These are phyloP conservation scores for Suhomyces anneliseae DNA, from an alignment of 1,139 yeast species.

Conservation along the genomic window DNA sequence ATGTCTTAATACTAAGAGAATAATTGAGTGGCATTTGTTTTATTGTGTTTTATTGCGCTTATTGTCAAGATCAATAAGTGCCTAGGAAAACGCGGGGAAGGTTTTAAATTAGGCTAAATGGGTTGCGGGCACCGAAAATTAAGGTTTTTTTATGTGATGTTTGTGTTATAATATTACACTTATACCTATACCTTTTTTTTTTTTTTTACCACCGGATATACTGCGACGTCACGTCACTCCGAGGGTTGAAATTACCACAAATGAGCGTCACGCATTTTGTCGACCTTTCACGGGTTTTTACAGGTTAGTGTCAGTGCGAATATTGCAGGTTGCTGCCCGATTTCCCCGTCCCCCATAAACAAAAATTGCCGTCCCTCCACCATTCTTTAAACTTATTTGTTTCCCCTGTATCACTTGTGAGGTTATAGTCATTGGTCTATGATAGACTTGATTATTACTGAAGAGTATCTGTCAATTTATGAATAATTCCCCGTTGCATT, in stretches of 20 bases:
- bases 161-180: too few species aligned
- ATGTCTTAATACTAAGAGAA: not conserved
- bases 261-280: conserved; percentile 11
- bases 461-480: not conserved
- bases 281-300: conserved; percentile 2
- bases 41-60: not conserved
- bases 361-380: conserved; percentile 9
- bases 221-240: not conserved
- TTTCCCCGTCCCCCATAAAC: conserved; percentile 13
- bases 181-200: too few species aligned
- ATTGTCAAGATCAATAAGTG: conserved; percentile 7
- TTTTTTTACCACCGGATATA: conserved; percentile 1
- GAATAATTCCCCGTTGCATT: not conserved
- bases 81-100: conserved; percentile 6
- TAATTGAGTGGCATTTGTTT: not conserved
- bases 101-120: not conserved
- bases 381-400: not conserved
- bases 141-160: too few species aligned
- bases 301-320: conserved; percentile 6
- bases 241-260: not conserved
- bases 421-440: conserved; percentile 5
- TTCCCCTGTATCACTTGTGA: not conserved
- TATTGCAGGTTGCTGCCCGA: conserved; percentile 9
- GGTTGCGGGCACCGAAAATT: not conserved
- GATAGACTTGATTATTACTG: not conserved